A percentile compares a stretch with the other conserved stretches of the same genome.
phyloP scores from a whole-genome alignment of 2,329 filamentous ascomycete genomes.

The Colletotrichum shisoi region DNA sequence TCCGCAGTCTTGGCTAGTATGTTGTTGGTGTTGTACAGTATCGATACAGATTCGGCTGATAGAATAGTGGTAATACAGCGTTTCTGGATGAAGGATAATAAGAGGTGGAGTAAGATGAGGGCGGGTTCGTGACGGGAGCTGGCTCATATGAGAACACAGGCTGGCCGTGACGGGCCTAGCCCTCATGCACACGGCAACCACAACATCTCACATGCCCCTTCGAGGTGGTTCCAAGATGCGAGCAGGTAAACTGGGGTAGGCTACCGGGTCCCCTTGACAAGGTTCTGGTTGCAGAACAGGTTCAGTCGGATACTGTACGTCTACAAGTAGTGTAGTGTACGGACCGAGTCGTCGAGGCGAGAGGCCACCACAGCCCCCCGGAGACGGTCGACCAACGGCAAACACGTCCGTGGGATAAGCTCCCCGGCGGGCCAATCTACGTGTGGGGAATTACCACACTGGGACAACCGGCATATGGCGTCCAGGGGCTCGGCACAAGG shows the following conservation, averaged over 20 bases:
- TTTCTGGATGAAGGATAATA: conserved; percentile 11
- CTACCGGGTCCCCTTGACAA: conserved; percentile 21
- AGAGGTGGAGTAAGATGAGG: background rate
- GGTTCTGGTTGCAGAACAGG: conserved; percentile 14
- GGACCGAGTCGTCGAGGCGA: background rate
- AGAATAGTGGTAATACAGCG: background rate
- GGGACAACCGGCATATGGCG: conserved; percentile 13
- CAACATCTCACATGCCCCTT: background rate
- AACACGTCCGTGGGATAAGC: background rate
- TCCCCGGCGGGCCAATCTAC: background rate
- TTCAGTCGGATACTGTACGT: conserved; percentile 11
- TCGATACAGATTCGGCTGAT: background rate
- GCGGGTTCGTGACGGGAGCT: background rate
- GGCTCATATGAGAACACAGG: conserved; percentile 19
- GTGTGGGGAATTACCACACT: background rate
- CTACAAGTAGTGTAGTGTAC: background rate
- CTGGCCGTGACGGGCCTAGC: background rate
- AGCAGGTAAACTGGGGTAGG: conserved; percentile 8
- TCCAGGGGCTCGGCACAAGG: conserved; percentile 25
- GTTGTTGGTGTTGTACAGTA: too few relatives aligned
- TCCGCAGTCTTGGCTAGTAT: background rate
- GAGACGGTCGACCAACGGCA: background rate
- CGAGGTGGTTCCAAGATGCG: background rate
- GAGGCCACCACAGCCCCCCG: background rate
- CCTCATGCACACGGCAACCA: background rate